Percentiles rank a stretch among this genome's conserved stretches.
These are phyloP conservation scores for Aspergillus fumigatiaffinis DNA, from an alignment of 2,329 filamentous ascomycete genomes.

Conservation along the genomic window DNA sequence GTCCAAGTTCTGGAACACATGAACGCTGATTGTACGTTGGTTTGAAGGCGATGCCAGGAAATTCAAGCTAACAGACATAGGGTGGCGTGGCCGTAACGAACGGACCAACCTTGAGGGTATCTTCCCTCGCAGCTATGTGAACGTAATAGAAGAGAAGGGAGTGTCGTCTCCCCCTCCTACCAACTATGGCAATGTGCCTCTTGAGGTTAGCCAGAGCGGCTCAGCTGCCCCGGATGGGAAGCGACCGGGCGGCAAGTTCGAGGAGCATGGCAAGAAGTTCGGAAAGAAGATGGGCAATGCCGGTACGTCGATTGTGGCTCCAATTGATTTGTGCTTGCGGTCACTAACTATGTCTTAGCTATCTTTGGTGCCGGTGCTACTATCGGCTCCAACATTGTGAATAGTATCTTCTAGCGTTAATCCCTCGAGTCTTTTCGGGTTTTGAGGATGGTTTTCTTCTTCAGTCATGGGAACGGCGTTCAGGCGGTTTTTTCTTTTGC, in stretches of 20 bases:
- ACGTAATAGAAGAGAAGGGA: constrained; percentile 62
- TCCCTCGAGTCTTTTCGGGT: not conserved
- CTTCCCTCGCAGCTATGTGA: constrained; percentile 89
- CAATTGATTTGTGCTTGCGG: not conserved
- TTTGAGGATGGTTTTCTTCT: not conserved
- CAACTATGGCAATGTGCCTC: constrained; percentile 61
- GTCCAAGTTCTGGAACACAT: constrained; percentile 84
- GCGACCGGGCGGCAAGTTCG: constrained; percentile 56
- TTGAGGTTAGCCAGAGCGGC: constrained; percentile 64
- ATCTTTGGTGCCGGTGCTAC: constrained; percentile 93
- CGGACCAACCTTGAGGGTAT: constrained; percentile 84
- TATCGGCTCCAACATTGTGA: constrained; percentile 84
- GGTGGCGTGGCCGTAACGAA: constrained; percentile 80
- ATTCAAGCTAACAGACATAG: constrained; percentile 19
- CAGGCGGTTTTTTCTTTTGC: not conserved
- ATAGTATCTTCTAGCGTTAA: constrained; percentile 70
- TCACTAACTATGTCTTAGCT: constrained; percentile 45
- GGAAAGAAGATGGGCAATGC: constrained; percentile 87
- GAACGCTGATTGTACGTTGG: constrained; percentile 74
- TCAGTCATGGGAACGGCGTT: not conserved
- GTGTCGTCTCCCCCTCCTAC: constrained; percentile 37
- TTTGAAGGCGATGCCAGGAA: not conserved
- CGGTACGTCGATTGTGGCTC: constrained; percentile 31
- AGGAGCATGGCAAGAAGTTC: constrained; percentile 84
- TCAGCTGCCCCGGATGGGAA: constrained; percentile 42